Evolutionary conservation across 139 green algal species (phyloP), one percentile per base, ranked within the genome.

Genomic region (Asterochloris erici): DNA sequence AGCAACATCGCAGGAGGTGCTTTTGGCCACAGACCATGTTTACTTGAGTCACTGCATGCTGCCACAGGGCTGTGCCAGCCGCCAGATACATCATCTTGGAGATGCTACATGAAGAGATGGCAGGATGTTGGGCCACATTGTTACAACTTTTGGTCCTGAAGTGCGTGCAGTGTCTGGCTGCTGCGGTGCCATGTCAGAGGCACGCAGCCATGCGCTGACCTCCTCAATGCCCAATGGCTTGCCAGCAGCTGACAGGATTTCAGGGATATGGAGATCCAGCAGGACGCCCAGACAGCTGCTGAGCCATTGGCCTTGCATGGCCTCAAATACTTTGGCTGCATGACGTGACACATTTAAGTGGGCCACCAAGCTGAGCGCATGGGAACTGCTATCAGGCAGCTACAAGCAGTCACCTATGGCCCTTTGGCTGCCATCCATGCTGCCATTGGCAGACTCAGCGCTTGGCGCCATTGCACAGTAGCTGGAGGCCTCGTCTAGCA

Each of bases 281-380:
- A 87, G 29, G 17, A 87, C 83, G 38, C 83, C 79, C 13, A 87
- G 70, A 29, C 79, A 87, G 6, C 79, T 77, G 19, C 63, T 84
- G 63, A 87, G 81, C 83, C 83, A 87, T 11, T 87, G 83, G 11
- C 83, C 83, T 63, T 87, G 79, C 11, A 87, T 84, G 12, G 83
- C 83, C 54, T 84, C 73, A 21, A 75, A 87, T 0, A 87, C 74
- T 21, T 73, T 81, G 24, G 79, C 83, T 87, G 79, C 79, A 82
- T 12, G 13, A 63, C 23, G 10, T 66, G 24, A n/a, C 70, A 76
- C 15, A n/a, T 54, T 54, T 6, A 54, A 54, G 38, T 54, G 38
- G 38, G 6, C 6, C 38, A 54, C 6, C 38, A 54, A 6, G 38
- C 38, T 54, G 38, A 54, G 38, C 38, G 38, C 38, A 54, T 6